Evolutionary conservation across 2,329 filamentous ascomycete genomes (phyloP), one percentile per base, ranked within the genome.

Genomic region (Colletotrichum sublineola): DNA sequence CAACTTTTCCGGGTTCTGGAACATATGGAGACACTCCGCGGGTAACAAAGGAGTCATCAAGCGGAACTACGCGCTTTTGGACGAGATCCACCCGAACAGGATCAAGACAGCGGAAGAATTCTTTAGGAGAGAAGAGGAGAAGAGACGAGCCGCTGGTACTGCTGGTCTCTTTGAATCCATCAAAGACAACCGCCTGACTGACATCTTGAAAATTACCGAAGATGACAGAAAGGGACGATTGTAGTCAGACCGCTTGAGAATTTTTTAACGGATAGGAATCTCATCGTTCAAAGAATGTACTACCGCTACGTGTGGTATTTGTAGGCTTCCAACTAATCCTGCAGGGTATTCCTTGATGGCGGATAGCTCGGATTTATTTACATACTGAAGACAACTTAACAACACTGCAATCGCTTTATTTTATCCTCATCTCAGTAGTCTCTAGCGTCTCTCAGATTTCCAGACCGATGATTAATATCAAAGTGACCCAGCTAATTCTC

Each of bases 1-100:
- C 57, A 89, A 88, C 74, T 89, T 89, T 74, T 83, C 82, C 0
- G 86, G 82, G 0, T 88, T 85, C 74, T 89, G 86, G 84, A 85
- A 82, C 67, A 71, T 84, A 64, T 89, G 82, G 80, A 81, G 79
- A 57, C 65, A 82, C 66, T 83, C 83, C 1, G 82, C 81, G 0
- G 80, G 79, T 0, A 84, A 86, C 65, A 76, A 77, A 38, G 84
- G 83, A 0, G 73, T 88, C 6, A 74, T 87, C 1, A 76, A 77
- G 70, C 81, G 86, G 62, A 83, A 89, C 75, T 88, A 87, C 75
- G 78, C 75, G 18, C 73, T 88, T 24, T 77, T 89, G 53, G 87
- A 89, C 75, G 81, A 86, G 77, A 88, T 89, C 61, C 81, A 86
- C 75, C 87, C 87, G 0, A 75, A 76, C 1, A 79, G 87, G n/a